phyloP scores from a whole-genome alignment of 331 rosid species.

The Pyrus hybrid region DNA sequence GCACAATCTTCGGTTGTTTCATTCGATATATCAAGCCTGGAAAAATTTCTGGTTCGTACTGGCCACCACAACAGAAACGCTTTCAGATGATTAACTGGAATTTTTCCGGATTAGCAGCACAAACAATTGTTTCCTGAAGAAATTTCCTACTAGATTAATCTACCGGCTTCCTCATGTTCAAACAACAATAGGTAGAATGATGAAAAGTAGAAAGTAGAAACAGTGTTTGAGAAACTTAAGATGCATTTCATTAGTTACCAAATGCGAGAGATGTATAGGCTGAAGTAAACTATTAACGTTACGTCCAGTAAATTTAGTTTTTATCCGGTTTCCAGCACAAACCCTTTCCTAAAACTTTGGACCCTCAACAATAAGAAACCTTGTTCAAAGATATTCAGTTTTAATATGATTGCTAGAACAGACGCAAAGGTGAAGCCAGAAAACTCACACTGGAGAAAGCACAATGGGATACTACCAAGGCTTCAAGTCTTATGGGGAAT shows the following conservation, averaged over 20 bases:
- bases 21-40: constrained; percentile 89
- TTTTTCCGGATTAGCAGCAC: background rate
- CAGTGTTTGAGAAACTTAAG: background rate
- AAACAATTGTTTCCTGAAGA: background rate
- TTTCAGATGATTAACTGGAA: background rate
- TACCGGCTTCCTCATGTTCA: background rate
- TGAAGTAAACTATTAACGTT: background rate
- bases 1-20: constrained; percentile 93
- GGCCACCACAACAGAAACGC: constrained; percentile 14
- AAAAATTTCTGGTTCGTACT: constrained; percentile 94
- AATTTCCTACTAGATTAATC: background rate
- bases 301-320: background rate
- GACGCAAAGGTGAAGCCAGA: background rate
- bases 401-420: background rate
- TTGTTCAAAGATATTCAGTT: background rate
- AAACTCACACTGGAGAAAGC: constrained; percentile 88
- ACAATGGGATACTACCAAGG: constrained; percentile 79
- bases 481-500: constrained; percentile 92
- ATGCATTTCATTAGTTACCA: background rate
- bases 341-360: background rate
- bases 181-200: background rate
- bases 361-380: background rate
- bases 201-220: background rate
- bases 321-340: background rate
- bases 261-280: background rate